These are phyloP conservation scores for Ceratobasidium sp. DNA, from an alignment of 1,284 basidiomycete genomes.

Conservation along the genomic window DNA sequence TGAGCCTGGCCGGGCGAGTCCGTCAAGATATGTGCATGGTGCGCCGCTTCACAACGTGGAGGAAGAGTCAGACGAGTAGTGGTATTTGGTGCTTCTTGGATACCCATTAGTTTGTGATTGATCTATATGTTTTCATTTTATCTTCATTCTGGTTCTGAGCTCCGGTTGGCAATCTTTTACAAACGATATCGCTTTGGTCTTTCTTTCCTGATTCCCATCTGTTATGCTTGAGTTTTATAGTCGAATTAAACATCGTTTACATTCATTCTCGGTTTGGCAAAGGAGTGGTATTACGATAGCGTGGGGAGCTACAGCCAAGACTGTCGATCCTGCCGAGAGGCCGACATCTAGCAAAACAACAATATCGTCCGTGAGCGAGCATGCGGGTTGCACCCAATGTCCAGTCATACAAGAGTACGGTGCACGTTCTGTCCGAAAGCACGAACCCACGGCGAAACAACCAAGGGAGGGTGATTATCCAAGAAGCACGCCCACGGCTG, in stretches of 20 bases:
- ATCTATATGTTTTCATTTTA: background rate
- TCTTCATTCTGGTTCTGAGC: background rate
- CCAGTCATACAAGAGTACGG: no score
- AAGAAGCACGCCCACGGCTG: background rate
- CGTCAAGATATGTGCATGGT: conserved; percentile 81
- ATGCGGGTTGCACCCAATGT: no score
- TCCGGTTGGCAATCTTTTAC: background rate
- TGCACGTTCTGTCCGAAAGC: no score
- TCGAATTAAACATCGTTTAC: background rate
- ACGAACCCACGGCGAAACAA: background rate
- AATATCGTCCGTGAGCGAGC: background rate
- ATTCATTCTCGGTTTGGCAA: background rate
- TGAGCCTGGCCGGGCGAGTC: conserved; percentile 55
- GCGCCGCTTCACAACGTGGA: conserved; percentile 84
- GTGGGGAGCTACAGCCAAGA: background rate
- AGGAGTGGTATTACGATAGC: conserved; percentile 21
- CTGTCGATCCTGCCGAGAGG: background rate
- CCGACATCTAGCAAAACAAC: background rate
- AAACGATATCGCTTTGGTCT: background rate
- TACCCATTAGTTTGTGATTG: background rate
- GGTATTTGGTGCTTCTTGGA: background rate
- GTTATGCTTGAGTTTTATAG: background rate
- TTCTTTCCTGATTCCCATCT: background rate
- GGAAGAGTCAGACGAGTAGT: conserved; percentile 76
- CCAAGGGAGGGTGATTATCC: background rate